Evolutionary conservation across 148 eudicot genomes (phyloP).

Genomic region (Euryodendron excelsum): DNA sequence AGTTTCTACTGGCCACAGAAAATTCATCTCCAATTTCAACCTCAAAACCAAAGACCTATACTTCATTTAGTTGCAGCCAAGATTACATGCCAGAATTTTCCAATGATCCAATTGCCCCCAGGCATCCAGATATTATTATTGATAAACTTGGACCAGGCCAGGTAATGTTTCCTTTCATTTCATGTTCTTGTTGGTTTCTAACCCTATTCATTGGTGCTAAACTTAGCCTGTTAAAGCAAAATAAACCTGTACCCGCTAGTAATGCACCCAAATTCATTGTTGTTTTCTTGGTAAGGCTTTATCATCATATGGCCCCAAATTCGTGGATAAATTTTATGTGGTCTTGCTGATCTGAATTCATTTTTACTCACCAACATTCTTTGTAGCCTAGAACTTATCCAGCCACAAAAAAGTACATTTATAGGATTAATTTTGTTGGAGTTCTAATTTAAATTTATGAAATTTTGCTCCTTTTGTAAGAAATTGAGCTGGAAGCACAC

Average conservation of each 20-base stretch:
- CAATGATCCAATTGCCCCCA: conserved; percentile 56
- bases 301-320: neutral
- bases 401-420: neutral
- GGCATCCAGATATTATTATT: conserved; percentile 52
- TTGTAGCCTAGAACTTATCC: neutral
- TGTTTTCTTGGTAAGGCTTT: too few species aligned
- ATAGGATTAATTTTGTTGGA: neutral
- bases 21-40: conserved; percentile 41
- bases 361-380: neutral
- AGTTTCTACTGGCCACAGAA: conserved; percentile 51
- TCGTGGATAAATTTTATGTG: neutral
- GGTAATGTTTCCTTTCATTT: conserved; percentile 32
- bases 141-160: conserved; percentile 85
- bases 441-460: neutral
- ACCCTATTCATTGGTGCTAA: neutral
- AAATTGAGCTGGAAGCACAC: conserved; percentile 96
- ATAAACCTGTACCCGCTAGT: neutral
- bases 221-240: neutral
- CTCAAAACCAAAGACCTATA: conserved; percentile 65
- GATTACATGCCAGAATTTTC: conserved; percentile 62
- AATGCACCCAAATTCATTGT: neutral
- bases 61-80: conserved; percentile 79
- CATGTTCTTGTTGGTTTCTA: neutral
- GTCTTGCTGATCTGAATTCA: neutral
- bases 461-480: conserved; percentile 32